These are phyloP conservation scores for Ustilago bromivora DNA, from an alignment of 1,284 basidiomycete species.

Conservation along the genomic window DNA sequence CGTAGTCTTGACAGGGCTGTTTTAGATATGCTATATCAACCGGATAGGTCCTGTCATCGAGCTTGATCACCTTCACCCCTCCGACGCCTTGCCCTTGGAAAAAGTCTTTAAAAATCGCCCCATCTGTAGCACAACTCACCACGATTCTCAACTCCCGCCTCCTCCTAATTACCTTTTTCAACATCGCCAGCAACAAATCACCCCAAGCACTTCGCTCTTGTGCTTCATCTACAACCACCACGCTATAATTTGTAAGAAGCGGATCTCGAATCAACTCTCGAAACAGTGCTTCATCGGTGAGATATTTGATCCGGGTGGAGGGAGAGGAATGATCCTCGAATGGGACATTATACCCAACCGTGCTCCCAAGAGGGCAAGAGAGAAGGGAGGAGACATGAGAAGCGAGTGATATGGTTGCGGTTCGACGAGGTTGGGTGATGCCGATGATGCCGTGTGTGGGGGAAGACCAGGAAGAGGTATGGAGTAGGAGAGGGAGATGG, in stretches of 20 bases:
- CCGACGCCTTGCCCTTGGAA: constrained; percentile 72
- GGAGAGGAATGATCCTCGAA: constrained; percentile 70
- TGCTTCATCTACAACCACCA: constrained; percentile 71
- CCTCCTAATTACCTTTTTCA: constrained; percentile 81
- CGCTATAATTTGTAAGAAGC: constrained; percentile 63
- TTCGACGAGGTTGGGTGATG: constrained; percentile 69
- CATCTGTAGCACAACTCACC: constrained; percentile 95
- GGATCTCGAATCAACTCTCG: constrained; percentile 64
- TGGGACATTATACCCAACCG: constrained; percentile 74
- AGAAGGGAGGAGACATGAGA: constrained; percentile 69
- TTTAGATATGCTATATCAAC: constrained; percentile 70
- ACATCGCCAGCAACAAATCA: constrained; percentile 70
- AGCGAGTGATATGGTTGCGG: constrained; percentile 70
- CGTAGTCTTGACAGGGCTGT: constrained; percentile 68
- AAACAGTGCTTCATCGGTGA: constrained; percentile 62
- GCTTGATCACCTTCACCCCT: constrained; percentile 64
- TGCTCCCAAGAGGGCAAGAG: constrained; percentile 78
- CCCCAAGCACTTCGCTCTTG: constrained; percentile 71
- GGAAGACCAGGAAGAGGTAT: constrained; percentile 77
- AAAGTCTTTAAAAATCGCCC: constrained; percentile 86
- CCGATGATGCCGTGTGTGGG: constrained; percentile 59
- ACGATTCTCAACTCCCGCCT: constrained; percentile 88
- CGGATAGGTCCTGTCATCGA: constrained; percentile 70
- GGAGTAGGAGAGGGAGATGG: constrained; percentile 90
- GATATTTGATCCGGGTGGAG: constrained; percentile 68